Conservation (phyloP, 1,284 basidiomycete genomes). For the Cryptococcus jaspeensis region DNA sequence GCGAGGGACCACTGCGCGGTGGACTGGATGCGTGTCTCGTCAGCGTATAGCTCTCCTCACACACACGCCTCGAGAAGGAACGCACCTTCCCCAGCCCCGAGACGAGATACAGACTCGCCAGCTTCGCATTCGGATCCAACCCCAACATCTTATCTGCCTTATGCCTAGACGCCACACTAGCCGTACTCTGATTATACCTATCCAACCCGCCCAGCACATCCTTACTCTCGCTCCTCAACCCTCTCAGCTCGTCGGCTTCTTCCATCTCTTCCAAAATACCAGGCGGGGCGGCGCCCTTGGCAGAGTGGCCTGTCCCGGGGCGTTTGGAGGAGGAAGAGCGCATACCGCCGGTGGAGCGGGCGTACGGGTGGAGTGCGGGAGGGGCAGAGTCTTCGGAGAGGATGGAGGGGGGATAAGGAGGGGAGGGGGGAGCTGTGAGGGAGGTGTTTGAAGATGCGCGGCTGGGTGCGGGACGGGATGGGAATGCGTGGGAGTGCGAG, state of each 20-base stretch:
- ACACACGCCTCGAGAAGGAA: no score
- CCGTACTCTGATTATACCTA: slow-evolving; percentile 3
- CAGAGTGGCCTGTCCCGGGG: background rate
- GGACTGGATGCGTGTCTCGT: slow-evolving; percentile 13
- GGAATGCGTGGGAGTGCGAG: background rate
- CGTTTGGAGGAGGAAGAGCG: no score
- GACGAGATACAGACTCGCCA: slow-evolving; percentile 55
- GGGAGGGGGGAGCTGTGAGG: slow-evolving; percentile 9
- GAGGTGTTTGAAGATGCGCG: slow-evolving; percentile 11
- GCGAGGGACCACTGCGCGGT: slow-evolving; percentile 74
- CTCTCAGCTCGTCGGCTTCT: slow-evolving; percentile 11
- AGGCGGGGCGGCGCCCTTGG: background rate
- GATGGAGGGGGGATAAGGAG: slow-evolving; percentile 3
- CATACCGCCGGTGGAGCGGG: background rate
- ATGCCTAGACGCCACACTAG: slow-evolving; percentile 10
- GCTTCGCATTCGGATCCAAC: slow-evolving; percentile 36
- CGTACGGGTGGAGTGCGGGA: background rate
- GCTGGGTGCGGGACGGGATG: slow-evolving; percentile 2
- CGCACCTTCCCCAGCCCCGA: slow-evolving; percentile 54
- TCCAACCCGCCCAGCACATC: background rate
- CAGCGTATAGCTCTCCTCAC: no score
- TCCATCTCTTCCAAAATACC: slow-evolving; percentile 13
- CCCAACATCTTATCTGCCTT: slow-evolving; percentile 43
- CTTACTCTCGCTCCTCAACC: slow-evolving; percentile 7
- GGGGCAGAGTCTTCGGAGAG: slow-evolving; percentile 5